phyloP scores from a whole-genome alignment of 1,139 yeast genomes.

The Geotrichum bryndzae region DNA sequence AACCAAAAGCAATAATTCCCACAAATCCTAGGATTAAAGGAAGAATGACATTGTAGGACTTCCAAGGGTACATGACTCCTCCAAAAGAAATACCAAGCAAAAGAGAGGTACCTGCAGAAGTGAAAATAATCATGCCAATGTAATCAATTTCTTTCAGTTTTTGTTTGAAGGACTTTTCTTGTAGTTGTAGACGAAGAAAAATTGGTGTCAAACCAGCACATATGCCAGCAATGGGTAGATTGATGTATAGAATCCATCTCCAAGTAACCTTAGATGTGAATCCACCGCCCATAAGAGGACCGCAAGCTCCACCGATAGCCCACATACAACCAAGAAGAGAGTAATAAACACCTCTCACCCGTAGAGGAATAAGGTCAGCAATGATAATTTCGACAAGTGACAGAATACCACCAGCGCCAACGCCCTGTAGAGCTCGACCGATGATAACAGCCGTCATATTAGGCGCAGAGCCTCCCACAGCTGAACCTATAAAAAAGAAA shows the following conservation, averaged over 20 bases:
- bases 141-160: slow-evolving; percentile 45
- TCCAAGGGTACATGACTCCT: slow-evolving; percentile 45
- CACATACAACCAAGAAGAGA: slow-evolving; percentile 45
- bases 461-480: slow-evolving; percentile 52
- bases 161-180: slow-evolving; percentile 37
- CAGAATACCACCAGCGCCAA: slow-evolving; percentile 67
- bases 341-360: slow-evolving; percentile 42
- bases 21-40: slow-evolving; percentile 50
- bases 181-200: slow-evolving; percentile 49
- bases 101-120: slow-evolving; percentile 38
- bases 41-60: slow-evolving; percentile 48
- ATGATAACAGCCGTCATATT: slow-evolving; percentile 56
- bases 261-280: slow-evolving; percentile 55
- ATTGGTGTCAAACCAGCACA: slow-evolving; percentile 43
- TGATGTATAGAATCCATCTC: slow-evolving; percentile 75
- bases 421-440: slow-evolving; percentile 63
- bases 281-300: slow-evolving; percentile 66
- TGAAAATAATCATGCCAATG: slow-evolving; percentile 28
- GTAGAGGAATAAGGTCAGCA: slow-evolving; percentile 55
- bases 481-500: slow-evolving; percentile 37
- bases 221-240: slow-evolving; percentile 59
- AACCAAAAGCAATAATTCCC: slow-evolving; percentile 37
- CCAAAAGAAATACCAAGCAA: slow-evolving; percentile 50
- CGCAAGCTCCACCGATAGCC: slow-evolving; percentile 52
- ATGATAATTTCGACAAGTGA: slow-evolving; percentile 53